Evolutionary conservation across 306 rosid species (phyloP), one percentile per base, ranked within the genome.

Genomic region (Cercis canadensis): DNA sequence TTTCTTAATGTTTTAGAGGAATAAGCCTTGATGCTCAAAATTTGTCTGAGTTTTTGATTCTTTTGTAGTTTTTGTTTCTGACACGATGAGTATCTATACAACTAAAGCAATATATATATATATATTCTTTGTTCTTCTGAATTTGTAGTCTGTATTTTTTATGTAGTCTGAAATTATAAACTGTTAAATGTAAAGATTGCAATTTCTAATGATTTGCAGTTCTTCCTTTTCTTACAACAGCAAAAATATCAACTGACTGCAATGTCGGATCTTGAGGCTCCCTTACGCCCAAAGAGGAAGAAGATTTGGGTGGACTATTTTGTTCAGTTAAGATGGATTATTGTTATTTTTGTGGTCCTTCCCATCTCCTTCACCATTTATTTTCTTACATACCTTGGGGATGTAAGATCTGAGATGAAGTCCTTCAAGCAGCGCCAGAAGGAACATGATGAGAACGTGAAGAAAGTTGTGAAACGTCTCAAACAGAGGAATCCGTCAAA

Each of bases 231-330:
- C 37, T 71, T 55, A 32, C 64, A 63, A 55, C 74, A 62, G 68
- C 32, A 62, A 54, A 62, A n/a, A 65, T 11, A 18, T 33, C 17
- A 6, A 32, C 21, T 66, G 5, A 43, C 11, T n/a, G 75, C 59
- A 41, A 94, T 94, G 98, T 82, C 98, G 3, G 98, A 94, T 78
- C 92, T 94, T n/a, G 82, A 87, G 66, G 81, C 87, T 47, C 96
- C 98, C 6, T 57, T 88, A 78, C 96, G 94, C 15, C 94, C 96
- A 0, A 94, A 90, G 92, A 87, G 98, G 92, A 94, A 88, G 92
- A 88, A 88, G 81, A 5, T 77, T 43, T 78, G 89, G 88, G 98
- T 94, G 81, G 98, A 94, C 81, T 80, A 82, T 13, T 83, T 94
- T 46, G 92, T 94, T 49, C 56, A 87, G 34, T 90, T 94, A 52